These are phyloP conservation scores for Zygosaccharomyces sapae DNA, from an alignment of 1,139 yeast genomes.

Conservation along the genomic window DNA sequence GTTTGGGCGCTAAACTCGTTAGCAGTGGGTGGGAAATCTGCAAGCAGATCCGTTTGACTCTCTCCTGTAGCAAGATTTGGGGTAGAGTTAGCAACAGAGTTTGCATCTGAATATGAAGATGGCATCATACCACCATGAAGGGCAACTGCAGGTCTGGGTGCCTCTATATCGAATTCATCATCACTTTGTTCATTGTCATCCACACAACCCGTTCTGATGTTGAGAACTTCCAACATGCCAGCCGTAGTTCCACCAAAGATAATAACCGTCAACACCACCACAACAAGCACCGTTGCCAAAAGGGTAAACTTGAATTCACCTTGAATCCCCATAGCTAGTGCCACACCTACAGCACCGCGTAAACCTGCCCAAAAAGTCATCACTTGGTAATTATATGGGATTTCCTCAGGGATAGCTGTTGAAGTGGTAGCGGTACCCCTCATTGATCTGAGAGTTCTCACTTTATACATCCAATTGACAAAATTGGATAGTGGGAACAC, in stretches of 20 bases:
- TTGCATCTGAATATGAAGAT: slow-evolving; percentile 30
- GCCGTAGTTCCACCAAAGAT: slow-evolving; percentile 98
- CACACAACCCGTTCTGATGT: slow-evolving; percentile 86
- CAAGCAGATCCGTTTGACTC: slow-evolving; percentile 5
- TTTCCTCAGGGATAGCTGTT: slow-evolving; percentile 69
- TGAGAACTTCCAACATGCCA: slow-evolving; percentile 91
- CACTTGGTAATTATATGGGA: slow-evolving; percentile 93
- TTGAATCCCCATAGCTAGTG: slow-evolving; percentile 93
- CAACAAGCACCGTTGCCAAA: slow-evolving; percentile 91
- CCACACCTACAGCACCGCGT: slow-evolving; percentile 99
- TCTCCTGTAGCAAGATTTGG: slow-evolving; percentile 9
- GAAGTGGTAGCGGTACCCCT: slow-evolving; percentile 26
- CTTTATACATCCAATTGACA: slow-evolving; percentile 71
- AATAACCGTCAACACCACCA: slow-evolving; percentile 92
- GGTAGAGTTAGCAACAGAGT: slow-evolving; percentile 16
- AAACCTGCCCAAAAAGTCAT: slow-evolving; percentile 99
- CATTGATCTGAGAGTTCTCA: slow-evolving; percentile 41
- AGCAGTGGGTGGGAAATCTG: slow-evolving; percentile 16
- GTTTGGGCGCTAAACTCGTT: slow-evolving; percentile 4
- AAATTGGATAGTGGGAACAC: slow-evolving; percentile 89
- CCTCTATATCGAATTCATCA: slow-evolving; percentile 93
- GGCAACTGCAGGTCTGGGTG: slow-evolving; percentile 43
- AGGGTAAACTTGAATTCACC: slow-evolving; percentile 90
- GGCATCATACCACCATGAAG: slow-evolving; percentile 14
- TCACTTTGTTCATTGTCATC: slow-evolving; percentile 81